Base-by-base conservation (phyloP, 2,329 filamentous ascomycete species). In the Fusarium marasasianum region DNA sequence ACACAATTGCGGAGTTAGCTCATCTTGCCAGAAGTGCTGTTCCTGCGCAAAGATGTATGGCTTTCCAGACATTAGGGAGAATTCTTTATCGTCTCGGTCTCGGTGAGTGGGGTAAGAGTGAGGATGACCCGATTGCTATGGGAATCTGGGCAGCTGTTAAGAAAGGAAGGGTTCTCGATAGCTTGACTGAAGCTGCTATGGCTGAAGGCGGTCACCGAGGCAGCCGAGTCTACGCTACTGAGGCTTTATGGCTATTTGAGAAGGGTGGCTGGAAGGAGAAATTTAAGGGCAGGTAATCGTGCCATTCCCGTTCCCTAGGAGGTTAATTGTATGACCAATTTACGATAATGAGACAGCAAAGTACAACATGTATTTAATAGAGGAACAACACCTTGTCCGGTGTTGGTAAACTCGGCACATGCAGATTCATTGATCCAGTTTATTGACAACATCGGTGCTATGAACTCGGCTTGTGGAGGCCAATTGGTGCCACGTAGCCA, bases 31-130 rank as follows among this genome's bases (percentile, higher is more conserved):
- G 96, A 40, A 97, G 94, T 63, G 91, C 91, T 0, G 94, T 98
- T 26, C 90, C 96, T 0, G 92, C 93, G 2, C 96, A 99, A 84
- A 86, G 96, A 17, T 98, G 96, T 79, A 89, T 98, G 71, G 94
- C 96, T 0, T 98, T 94, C 82, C 96, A 98, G 83, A 96, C 95
- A 0, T 85, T 98, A 2, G 96, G 96, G 0, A 88, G 96, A 26
- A 89, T 98, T 11, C 82, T 98, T 22, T 98, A 93, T 80, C 87
- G 95, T 14, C 86, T 99, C 0, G 96, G 96, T 0, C 89, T 87
- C 55, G 95, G 90, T 4, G 88, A 91, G 69, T 92, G 88, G 86
- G 90, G 94, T 3, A 90, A 91, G 66, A 83, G 81, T 11, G 82
- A 82, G 41, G 84, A 91, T 66, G 86, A 89, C 45, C 87, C 88